Percentiles rank a stretch among this genome's conserved stretches.
These are phyloP conservation scores for Colletotrichum noveboracense DNA, from an alignment of 2,329 filamentous ascomycete species.

Conservation along the genomic window DNA sequence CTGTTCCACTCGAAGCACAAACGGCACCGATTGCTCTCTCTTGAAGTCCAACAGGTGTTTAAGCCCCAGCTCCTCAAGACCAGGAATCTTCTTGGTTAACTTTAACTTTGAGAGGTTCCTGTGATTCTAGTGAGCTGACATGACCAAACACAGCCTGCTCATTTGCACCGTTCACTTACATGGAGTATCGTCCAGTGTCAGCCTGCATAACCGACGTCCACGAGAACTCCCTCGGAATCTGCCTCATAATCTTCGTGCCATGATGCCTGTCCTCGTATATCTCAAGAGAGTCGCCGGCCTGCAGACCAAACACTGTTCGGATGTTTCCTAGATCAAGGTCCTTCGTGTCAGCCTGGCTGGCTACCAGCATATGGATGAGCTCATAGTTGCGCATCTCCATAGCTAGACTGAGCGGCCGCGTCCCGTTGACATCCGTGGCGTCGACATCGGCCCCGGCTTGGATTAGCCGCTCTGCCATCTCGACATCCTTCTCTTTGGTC, in stretches of 20 bases:
- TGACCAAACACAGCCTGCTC: fast-evolving
- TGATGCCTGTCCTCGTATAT: neutral
- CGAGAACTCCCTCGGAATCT: neutral
- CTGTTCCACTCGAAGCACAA: neutral
- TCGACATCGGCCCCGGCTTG: neutral
- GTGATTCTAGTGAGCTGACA: neutral
- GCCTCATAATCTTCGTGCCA: neutral
- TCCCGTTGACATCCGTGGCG: neutral
- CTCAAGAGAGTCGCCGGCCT: neutral
- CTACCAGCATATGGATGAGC: neutral
- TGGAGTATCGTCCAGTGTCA: neutral
- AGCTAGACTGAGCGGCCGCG: neutral
- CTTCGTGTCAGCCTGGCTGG: neutral
- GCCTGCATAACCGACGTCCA: neutral
- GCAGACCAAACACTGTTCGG: neutral
- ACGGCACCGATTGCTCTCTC: neutral
- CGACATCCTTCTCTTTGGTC: neutral
- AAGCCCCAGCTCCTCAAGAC: neutral
- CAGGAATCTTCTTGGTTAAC: neutral
- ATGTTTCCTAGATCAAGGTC: neutral
- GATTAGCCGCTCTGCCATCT: neutral
- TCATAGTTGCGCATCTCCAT: neutral
- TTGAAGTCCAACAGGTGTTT: neutral
- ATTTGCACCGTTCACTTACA: neutral
- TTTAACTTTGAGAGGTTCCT: neutral